Conservation (phyloP, 2,329 filamentous ascomycete genomes). For the Aspergillus quadrilineatus region DNA sequence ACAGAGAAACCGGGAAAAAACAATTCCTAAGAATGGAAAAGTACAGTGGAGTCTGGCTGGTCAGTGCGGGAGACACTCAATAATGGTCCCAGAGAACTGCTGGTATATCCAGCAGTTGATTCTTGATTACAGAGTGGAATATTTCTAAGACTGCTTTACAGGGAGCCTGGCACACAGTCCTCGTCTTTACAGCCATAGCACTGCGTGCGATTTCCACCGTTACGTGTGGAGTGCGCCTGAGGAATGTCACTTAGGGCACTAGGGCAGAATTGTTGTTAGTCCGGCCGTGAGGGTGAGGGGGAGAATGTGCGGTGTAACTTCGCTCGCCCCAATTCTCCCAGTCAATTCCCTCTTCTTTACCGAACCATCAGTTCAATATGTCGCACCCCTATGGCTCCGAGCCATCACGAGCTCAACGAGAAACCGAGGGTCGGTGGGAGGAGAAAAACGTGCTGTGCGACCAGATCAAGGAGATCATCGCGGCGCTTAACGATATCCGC, state of each 20-base stretch:
- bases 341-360: not conserved
- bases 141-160: not conserved
- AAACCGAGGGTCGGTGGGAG: not conserved
- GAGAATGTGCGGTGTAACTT: not conserved
- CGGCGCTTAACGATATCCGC: slow-evolving; percentile 3
- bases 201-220: too few species aligned
- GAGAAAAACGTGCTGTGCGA: not conserved
- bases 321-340: not conserved
- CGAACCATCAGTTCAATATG: not conserved
- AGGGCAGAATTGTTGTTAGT: not conserved
- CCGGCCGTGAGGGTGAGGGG: not conserved
- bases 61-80: not conserved
- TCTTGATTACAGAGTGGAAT: not conserved
- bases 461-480: slow-evolving; percentile 3
- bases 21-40: not conserved
- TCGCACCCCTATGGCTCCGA: not conserved
- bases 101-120: not conserved
- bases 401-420: not conserved
- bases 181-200: too few species aligned
- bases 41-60: not conserved
- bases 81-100: not conserved
- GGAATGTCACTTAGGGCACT: not conserved
- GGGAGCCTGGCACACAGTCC: too few species aligned
- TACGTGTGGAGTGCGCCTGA: not conserved
- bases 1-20: not conserved